A percentile compares a stretch with the other conserved stretches of the same genome.
Conservation (phyloP, 2,329 filamentous ascomycete genomes). For the Dactylellina leptospora region DNA sequence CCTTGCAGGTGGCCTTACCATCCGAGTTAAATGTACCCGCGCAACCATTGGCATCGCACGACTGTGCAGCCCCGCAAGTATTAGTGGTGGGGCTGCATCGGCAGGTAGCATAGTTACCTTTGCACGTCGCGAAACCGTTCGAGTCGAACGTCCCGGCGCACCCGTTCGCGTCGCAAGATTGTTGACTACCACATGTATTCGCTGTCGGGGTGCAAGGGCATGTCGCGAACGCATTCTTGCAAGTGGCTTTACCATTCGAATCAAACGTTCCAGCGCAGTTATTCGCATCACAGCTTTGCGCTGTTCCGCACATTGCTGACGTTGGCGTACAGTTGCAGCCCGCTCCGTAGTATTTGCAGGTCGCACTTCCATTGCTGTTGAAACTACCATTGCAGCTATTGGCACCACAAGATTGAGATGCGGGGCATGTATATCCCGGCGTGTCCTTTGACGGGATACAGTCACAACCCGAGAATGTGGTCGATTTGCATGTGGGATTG, state of each 20-base stretch:
- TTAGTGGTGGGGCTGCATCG: conserved; percentile 1
- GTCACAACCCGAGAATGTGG: conserved; percentile 7
- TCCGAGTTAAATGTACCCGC: conserved; percentile 18
- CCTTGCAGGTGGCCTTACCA: conserved; percentile 17
- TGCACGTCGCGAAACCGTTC: conserved; percentile 11
- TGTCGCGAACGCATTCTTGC: conserved; percentile 8
- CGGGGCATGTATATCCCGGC: conserved; percentile 17
- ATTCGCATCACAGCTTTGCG: conserved; percentile 16
- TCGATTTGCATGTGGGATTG: conserved; percentile 35
- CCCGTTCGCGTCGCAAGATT: conserved; percentile 8
- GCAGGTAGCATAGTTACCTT: conserved; percentile 18
- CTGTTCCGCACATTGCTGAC: conserved; percentile 20
- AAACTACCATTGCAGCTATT: conserved; percentile 27
- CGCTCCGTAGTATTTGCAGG: conserved; percentile 29
- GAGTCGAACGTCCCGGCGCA: conserved; percentile 21
- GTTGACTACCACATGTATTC: conserved; percentile 5
- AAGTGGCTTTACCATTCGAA: conserved; percentile 16
- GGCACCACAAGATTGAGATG: conserved; percentile 7
- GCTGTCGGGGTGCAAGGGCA: conserved; percentile 23
- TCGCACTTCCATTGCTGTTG: conserved; percentile 22
- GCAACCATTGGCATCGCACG: conserved; percentile 4
- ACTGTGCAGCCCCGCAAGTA: conserved; percentile 7
- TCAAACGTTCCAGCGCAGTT: conserved; percentile 21
- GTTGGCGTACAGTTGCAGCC: conserved; percentile 25
- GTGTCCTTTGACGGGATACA: conserved; percentile 29